phyloP scores from a whole-genome alignment of 2,329 filamentous ascomycete species.

The Microdochium paspali region DNA sequence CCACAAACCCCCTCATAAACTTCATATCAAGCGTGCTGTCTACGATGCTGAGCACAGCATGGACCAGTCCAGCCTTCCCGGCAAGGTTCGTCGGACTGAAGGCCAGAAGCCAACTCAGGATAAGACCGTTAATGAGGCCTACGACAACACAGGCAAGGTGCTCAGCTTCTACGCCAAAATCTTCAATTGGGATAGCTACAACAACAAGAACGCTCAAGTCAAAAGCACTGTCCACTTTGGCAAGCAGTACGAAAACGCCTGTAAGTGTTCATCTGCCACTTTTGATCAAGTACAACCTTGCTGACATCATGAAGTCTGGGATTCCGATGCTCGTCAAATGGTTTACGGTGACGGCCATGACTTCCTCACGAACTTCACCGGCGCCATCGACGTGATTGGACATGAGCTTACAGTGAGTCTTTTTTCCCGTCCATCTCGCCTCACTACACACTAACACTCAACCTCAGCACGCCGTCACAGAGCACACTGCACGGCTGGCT shows the following conservation, averaged over 20 bases:
- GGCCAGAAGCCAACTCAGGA: slow-evolving; percentile 29
- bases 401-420: slow-evolving; percentile 38
- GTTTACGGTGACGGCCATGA: slow-evolving; percentile 46
- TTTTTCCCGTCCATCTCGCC: not conserved
- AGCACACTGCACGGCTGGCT: slow-evolving; percentile 37
- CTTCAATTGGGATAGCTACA: slow-evolving; percentile 41
- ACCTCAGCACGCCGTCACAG: slow-evolving; percentile 36
- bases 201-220: slow-evolving; percentile 39
- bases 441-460: not conserved
- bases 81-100: slow-evolving; percentile 30
- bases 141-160: slow-evolving; percentile 38
- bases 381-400: slow-evolving; percentile 44
- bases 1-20: not conserved
- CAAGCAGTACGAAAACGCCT: slow-evolving; percentile 39
- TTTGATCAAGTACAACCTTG: not conserved
- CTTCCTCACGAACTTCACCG: slow-evolving; percentile 41
- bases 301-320: slow-evolving; percentile 28
- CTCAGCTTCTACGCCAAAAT: slow-evolving; percentile 38
- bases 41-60: slow-evolving; percentile 30
- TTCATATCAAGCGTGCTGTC: slow-evolving; percentile 25
- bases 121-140: slow-evolving; percentile 35
- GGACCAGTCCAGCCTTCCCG: slow-evolving; percentile 28
- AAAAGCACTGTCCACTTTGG: slow-evolving; percentile 44
- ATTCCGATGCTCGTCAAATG: slow-evolving; percentile 37
- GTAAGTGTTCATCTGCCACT: not conserved